Evolutionary conservation across 768 basidiomycete genomes (phyloP).

Genomic region (Phylloporus arenicola): DNA sequence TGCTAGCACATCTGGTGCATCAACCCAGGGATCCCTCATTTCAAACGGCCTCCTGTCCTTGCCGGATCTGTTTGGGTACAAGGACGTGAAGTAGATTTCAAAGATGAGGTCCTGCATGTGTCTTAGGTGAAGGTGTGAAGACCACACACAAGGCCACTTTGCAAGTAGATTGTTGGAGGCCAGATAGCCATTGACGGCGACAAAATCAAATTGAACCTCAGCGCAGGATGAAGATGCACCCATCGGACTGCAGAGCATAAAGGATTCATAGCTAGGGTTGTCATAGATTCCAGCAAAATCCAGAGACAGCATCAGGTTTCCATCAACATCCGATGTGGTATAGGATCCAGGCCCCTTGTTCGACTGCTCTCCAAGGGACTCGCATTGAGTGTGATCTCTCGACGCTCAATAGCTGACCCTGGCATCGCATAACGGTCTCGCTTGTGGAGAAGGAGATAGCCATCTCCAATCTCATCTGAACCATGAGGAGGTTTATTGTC

Average conservation of each 20-base stretch:
- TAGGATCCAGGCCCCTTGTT: too few species aligned
- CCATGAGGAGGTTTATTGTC: background rate
- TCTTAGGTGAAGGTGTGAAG: constrained; percentile 34
- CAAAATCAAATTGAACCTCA: constrained; percentile 26
- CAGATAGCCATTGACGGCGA: constrained; percentile 15
- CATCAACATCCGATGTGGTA: too few species aligned
- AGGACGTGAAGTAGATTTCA: too few species aligned
- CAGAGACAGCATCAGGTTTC: too few species aligned
- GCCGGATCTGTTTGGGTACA: constrained; percentile 38
- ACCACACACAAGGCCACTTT: constrained; percentile 31
- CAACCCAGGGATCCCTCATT: background rate
- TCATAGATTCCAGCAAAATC: too few species aligned
- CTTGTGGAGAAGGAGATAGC: too few species aligned
- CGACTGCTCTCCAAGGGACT: too few species aligned
- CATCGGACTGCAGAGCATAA: constrained; percentile 33
- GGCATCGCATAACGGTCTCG: constrained; percentile 15
- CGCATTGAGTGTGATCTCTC: background rate
- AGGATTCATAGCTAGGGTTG: constrained; percentile 36
- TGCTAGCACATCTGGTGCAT: constrained; percentile 1
- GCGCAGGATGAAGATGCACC: constrained; percentile 21
- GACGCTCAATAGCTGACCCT: background rate
- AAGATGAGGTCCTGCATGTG: constrained; percentile 19
- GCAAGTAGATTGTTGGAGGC: constrained; percentile 23
- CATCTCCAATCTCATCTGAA: constrained; percentile 21
- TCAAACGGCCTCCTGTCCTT: constrained; percentile 32